Base-by-base conservation (phyloP, 352 stramenopile species). In the Phytophthora sp. region DNA sequence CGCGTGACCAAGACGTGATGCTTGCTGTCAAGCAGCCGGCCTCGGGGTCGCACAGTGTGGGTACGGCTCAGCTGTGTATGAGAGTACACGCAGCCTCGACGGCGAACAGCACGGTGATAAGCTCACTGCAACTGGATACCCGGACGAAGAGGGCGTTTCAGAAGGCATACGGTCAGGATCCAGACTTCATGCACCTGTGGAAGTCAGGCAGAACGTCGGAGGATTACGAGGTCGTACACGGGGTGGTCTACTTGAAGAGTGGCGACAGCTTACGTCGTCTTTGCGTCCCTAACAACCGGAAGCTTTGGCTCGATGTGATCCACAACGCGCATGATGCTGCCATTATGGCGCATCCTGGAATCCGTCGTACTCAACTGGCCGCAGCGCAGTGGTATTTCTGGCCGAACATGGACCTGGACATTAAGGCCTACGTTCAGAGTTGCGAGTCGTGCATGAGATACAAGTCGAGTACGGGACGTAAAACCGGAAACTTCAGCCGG, bases 161-260 rank as follows among this genome's bases (percentile, higher is more conserved):
- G 34, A 41, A 15, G 15, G 34, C 34, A 8, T 41, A 41, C 34
- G 15, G 11, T 7, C 15, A 41, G 15, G 34, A 41, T 15, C 34
- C 34, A 20, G 34, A 10, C 1, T 41, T 20, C 34, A 41, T 20
- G 15, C 15, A 18, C 11, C 6, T 41, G 11, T 41, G 5, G 34
- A 41, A 41, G 42, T 13, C 20, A 17, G 10, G 20, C 9, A 13
- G 42, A 13, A 20, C 7, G n/a, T 18, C 10, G 26, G 44, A 10
- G 15, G 60, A 32, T 46, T 55, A 51, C 18, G 17, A 34, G 12
- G 43, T 35, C 17, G 34, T 51, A 11, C 34, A 59, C 20, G 44
- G 24, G 5, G 10, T n/a, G n/a, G n/a, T n/a, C n/a, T n/a, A n/a
- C n/a, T n/a, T n/a, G n/a, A n/a, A n/a, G n/a, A n/a, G n/a, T n/a